Evolutionary conservation across 148 eudicot genomes (phyloP).

Genomic region (Pouteria glomerata): DNA sequence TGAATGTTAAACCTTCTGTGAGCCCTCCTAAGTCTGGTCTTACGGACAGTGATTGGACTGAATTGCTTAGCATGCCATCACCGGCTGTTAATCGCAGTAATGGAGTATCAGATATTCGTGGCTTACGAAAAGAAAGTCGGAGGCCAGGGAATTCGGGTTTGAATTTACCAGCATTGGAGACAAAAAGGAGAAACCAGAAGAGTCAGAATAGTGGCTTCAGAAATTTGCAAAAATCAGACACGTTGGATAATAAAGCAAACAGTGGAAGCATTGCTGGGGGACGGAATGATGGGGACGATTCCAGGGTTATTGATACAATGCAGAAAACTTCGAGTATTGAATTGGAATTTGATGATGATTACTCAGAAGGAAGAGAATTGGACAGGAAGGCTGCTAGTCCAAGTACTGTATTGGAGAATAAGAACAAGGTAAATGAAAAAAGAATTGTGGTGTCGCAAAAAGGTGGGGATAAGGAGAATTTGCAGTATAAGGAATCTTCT

Average conservation of each 20-base stretch:
- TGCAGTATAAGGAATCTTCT: conserved; percentile 6
- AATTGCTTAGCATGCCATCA: conserved; percentile 59
- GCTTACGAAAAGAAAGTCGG: conserved; percentile 33
- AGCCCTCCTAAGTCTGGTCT: conserved; percentile 34
- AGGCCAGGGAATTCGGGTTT: conserved; percentile 32
- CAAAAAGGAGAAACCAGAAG: conserved; percentile 31
- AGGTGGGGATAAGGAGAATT: conserved; percentile 14
- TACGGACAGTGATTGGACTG: conserved; percentile 89
- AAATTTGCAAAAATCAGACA: conserved; percentile 19
- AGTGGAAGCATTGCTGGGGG: conserved; percentile 22
- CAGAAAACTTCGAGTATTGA: conserved; percentile 29
- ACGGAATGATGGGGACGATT: conserved; percentile 22
- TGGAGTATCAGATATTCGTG: conserved; percentile 29
- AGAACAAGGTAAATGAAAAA: conserved; percentile 16
- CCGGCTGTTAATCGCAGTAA: conserved; percentile 21
- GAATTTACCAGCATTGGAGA: conserved; percentile 34
- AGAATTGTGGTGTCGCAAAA: conserved; percentile 14
- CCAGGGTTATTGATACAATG: conserved; percentile 13
- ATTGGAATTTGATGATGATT: conserved; percentile 23
- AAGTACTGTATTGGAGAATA: conserved; percentile 14
- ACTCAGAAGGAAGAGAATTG: conserved; percentile 26
- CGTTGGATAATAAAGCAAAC: conserved; percentile 22
- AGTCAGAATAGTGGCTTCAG: conserved; percentile 24
- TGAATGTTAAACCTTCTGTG: conserved; percentile 17
- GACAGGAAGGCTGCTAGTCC: conserved; percentile 15